Evolutionary conservation across 2,329 filamentous ascomycete genomes (phyloP).

Genomic region (Blastomyces emzantsi): DNA sequence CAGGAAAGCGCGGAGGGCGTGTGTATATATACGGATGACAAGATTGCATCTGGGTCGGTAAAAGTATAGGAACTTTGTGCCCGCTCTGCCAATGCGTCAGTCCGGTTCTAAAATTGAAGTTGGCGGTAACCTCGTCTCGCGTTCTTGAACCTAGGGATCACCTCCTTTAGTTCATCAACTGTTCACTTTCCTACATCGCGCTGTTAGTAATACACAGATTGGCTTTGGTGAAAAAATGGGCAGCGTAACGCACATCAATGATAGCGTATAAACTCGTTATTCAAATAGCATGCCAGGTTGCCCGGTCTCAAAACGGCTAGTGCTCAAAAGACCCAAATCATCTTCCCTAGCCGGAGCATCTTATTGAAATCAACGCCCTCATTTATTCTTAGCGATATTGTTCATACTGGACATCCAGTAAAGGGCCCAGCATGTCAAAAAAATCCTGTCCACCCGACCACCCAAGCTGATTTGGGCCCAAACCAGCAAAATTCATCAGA

Average conservation of each 20-base stretch:
- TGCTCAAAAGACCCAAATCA: not conserved
- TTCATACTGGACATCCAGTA: conserved; percentile 19
- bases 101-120: not conserved
- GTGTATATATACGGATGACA: not conserved
- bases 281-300: not conserved
- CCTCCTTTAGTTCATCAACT: not conserved
- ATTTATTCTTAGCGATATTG: conserved; percentile 14
- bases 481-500: conserved; percentile 18
- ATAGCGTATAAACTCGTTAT: not conserved
- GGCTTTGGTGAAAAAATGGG: not conserved
- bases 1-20: not conserved
- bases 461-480: conserved; percentile 19
- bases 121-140: not conserved
- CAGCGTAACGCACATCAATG: not conserved
- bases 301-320: not conserved
- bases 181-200: not conserved
- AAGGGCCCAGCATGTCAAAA: conserved; percentile 19
- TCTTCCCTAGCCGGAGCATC: not conserved
- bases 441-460: conserved; percentile 20
- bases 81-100: not conserved
- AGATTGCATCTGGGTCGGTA: not conserved
- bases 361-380: no score
- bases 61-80: not conserved
- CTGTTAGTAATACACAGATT: not conserved
- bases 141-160: not conserved